phyloP scores from a whole-genome alignment of 495 filamentous ascomycete genomes.

The Penicillium malachiteum region DNA sequence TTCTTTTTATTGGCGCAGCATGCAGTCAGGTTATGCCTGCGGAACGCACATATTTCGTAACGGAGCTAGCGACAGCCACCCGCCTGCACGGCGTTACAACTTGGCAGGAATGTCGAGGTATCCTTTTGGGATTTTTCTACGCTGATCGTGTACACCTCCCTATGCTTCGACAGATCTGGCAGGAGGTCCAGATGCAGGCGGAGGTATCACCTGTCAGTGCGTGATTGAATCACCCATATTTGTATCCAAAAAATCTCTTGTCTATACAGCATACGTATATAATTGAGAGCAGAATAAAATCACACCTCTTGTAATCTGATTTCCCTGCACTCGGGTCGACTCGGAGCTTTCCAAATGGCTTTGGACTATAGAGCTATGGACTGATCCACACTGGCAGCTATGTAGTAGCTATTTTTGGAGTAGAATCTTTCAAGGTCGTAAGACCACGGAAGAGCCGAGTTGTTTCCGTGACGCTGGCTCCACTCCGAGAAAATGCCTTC shows the following conservation, averaged over 20 bases:
- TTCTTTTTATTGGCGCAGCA: constrained; percentile 40
- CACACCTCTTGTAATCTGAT: too few species aligned
- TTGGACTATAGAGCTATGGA: too few species aligned
- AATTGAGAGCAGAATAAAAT: neutral
- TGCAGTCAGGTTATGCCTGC: constrained; percentile 31
- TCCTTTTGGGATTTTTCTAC: constrained; percentile 43
- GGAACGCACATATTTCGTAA: constrained; percentile 39
- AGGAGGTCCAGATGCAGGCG: constrained; percentile 29
- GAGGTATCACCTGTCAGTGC: constrained; percentile 3
- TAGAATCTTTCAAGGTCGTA: too few species aligned
- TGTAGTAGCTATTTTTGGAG: too few species aligned
- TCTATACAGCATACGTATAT: neutral
- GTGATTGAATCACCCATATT: too few species aligned
- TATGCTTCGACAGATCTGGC: constrained; percentile 39
- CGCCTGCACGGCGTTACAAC: constrained; percentile 30
- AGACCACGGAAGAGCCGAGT: too few species aligned
- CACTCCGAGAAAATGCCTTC: too few species aligned
- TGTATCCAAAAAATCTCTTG: neutral
- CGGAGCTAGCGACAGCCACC: constrained; percentile 33
- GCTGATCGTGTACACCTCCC: constrained; percentile 39
- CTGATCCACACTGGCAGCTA: too few species aligned
- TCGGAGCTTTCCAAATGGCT: too few species aligned
- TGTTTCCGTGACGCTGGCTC: too few species aligned
- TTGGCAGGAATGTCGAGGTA: constrained; percentile 38
- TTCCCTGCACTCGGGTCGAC: too few species aligned